Evolutionary conservation across 2,329 filamentous ascomycete species (phyloP), one percentile per base, ranked within the genome.

Genomic region (Colletotrichum sp.): DNA sequence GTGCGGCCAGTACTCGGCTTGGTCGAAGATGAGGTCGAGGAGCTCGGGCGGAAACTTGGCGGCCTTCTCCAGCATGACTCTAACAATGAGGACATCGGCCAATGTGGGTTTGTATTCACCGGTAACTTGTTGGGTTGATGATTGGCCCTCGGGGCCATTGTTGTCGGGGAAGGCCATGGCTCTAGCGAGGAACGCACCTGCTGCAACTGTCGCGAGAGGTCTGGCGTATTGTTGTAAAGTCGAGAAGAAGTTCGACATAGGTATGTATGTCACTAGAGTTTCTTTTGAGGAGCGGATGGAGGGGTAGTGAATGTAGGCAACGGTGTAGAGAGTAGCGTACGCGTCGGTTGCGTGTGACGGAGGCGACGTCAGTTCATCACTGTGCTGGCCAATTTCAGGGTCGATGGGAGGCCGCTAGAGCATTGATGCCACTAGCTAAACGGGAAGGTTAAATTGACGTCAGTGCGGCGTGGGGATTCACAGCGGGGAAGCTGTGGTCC

Each of bases 1-100:
- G 78, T 89, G 89, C 16, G 88, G 88, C 92, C 92, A 93, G 82
- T 93, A 93, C 82, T 93, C 91, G 71, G 91, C 92, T 32, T 85
- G 81, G 79, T 93, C 91, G 70, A 93, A 82, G 62, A 93, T 87
- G 62, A 82, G 81, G 79, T 93, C 88, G 49, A 92, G 84, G 0
- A 93, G 75, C 76, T 93, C 92, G 3, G 85, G 81, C 0, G 92
- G 92, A 2, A 93, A 83, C 4, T 81, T 81, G 8, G 83, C 82
- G 13, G 82, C 84, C 68, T 85, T 84, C 30, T 79, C 80, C n/a
- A 93, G 80, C 81, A 90, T 86, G 15, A 85, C 79, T 69, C 89
- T 90, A 13, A 88, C 86, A 2, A 88, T 81, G 4, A 87, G 77
- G 2, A 92, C 87, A 80, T 93, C 90, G 55, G 85, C 81, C 6